phyloP scores from a whole-genome alignment of 495 filamentous ascomycete genomes.

The Aspergillus funiculosus region DNA sequence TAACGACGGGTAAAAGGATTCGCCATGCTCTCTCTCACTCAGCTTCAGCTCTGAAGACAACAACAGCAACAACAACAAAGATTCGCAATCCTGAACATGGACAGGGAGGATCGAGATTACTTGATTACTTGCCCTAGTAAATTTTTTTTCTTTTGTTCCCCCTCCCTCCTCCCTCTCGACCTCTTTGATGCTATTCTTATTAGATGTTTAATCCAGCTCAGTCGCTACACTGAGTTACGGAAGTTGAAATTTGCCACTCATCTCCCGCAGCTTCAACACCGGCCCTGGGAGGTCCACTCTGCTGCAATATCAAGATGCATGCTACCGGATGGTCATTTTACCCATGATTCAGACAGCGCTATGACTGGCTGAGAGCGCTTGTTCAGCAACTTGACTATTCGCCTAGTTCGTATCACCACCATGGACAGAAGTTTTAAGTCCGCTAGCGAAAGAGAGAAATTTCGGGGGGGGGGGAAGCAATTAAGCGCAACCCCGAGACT shows the following conservation, averaged over 20 bases:
- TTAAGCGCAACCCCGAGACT: no score
- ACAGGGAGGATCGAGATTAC: background rate
- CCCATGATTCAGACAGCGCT: background rate
- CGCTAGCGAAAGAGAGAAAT: background rate
- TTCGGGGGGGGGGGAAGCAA: no score
- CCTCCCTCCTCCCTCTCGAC: background rate
- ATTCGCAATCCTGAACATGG: conserved; percentile 2
- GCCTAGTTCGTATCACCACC: background rate
- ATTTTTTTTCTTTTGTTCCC: background rate
- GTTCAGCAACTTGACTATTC: background rate
- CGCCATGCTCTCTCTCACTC: background rate
- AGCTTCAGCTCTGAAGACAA: no score
- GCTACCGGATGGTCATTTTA: background rate
- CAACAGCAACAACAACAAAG: background rate
- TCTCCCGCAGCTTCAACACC: conserved; percentile 1
- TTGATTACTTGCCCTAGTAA: background rate
- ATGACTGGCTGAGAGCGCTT: background rate
- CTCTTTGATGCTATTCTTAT: background rate
- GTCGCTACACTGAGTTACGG: background rate
- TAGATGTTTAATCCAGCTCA: background rate
- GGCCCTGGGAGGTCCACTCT: conserved; percentile 8
- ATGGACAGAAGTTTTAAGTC: background rate
- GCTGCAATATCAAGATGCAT: conserved; percentile 10
- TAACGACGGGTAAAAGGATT: background rate
- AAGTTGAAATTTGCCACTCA: conserved; percentile 6